Conservation (phyloP, 495 filamentous ascomycete genomes). For the Aspergillus avenaceus region DNA sequence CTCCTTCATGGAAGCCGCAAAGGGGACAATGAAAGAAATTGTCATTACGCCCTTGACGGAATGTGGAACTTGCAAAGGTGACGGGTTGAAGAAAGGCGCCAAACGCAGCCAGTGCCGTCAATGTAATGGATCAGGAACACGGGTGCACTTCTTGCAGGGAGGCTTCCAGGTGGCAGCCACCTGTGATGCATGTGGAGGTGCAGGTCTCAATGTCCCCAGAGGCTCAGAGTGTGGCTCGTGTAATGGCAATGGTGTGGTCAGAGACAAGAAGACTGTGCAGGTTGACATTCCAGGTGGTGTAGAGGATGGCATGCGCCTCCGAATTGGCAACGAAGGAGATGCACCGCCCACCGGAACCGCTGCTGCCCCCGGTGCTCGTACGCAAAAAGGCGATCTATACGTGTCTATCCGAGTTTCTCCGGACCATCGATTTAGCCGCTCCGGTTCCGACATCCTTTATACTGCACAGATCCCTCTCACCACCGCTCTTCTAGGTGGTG, state of each 20-base stretch:
- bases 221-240: slow-evolving; percentile 78
- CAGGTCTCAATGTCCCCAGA: slow-evolving; percentile 64
- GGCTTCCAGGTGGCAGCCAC: slow-evolving; percentile 95
- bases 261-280: slow-evolving; percentile 72
- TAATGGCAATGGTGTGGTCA: slow-evolving; percentile 69
- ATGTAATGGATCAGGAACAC: slow-evolving; percentile 82
- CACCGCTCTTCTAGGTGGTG: slow-evolving; percentile 87
- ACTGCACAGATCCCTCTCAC: slow-evolving; percentile 89
- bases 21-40: slow-evolving; percentile 76
- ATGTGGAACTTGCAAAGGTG: slow-evolving; percentile 78
- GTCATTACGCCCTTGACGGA: slow-evolving; percentile 68
- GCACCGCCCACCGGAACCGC: slow-evolving; percentile 68
- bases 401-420: slow-evolving; percentile 78
- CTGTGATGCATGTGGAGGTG: slow-evolving; percentile 74
- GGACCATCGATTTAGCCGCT: slow-evolving; percentile 80
- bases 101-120: slow-evolving; percentile 66
- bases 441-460: slow-evolving; percentile 85
- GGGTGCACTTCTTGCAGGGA: slow-evolving; percentile 82
- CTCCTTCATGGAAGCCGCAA: slow-evolving; percentile 94
- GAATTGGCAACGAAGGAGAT: slow-evolving; percentile 80
- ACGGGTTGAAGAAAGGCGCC: slow-evolving; percentile 77
- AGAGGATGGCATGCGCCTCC: slow-evolving; percentile 89
- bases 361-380: slow-evolving; percentile 52
- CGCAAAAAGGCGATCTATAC: slow-evolving; percentile 76
- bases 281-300: slow-evolving; percentile 92